Evolutionary conservation across 441 rosid species (phyloP).

Genomic region (Biscutella auriculata): DNA sequence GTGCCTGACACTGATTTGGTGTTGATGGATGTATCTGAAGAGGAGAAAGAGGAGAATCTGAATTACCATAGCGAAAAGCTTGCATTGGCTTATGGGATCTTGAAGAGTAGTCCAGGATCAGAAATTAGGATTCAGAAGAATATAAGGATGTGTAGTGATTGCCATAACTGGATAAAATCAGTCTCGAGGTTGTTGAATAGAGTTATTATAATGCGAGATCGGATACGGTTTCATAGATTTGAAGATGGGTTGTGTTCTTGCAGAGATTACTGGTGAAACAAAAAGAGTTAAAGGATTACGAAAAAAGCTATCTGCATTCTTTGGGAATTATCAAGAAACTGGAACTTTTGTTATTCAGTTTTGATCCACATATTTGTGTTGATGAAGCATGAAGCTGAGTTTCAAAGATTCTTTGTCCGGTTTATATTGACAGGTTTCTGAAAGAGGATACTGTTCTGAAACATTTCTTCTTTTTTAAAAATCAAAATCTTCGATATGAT

Average conservation of each 20-base stretch:
- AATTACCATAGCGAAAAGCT: conserved; percentile 66
- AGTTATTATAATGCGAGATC: conserved; percentile 58
- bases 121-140: conserved; percentile 58
- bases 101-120: conserved; percentile 57
- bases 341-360: too few species aligned
- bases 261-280: too few species aligned
- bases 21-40: conserved; percentile 76
- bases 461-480: too few species aligned
- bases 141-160: conserved; percentile 63
- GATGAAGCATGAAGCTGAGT: too few species aligned
- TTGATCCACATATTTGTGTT: too few species aligned
- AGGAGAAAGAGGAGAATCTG: conserved; percentile 71
- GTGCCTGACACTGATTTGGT: conserved; percentile 54
- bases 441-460: too few species aligned
- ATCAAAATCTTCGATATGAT: too few species aligned
- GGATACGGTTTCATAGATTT: conserved; percentile 72
- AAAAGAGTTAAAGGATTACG: too few species aligned
- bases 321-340: background rate
- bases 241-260: too few species aligned
- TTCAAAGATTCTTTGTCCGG: too few species aligned
- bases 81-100: conserved; percentile 60
- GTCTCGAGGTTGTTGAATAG: conserved; percentile 54
- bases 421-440: too few species aligned
- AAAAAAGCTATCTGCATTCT: background rate
- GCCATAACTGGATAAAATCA: conserved; percentile 64